A percentile compares a stretch with the other conserved stretches of the same genome.
Evolutionary conservation across 768 basidiomycete genomes (phyloP).

Genomic region (Mycena crocata): DNA sequence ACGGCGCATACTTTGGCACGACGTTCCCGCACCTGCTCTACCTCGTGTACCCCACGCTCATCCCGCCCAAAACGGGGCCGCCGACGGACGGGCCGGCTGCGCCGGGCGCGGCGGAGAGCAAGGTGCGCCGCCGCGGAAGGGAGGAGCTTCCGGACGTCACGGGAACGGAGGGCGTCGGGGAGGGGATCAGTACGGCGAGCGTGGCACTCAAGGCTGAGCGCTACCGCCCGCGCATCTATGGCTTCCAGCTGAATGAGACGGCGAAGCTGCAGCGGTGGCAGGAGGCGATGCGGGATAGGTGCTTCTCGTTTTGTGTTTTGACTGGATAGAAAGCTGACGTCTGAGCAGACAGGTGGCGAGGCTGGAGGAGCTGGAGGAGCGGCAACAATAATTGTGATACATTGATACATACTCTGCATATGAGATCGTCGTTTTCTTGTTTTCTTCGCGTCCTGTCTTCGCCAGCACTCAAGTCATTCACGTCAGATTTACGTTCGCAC

Average conservation of each 20-base stretch:
- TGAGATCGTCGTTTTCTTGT: neutral
- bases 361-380: constrained; percentile 59
- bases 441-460: neutral
- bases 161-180: constrained; percentile 67
- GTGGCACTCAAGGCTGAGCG: constrained; percentile 92
- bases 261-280: constrained; percentile 97
- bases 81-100: constrained; percentile 33
- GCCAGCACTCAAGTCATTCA: no score
- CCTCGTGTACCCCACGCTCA: constrained; percentile 95
- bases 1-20: constrained; percentile 98
- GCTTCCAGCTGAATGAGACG: constrained; percentile 95
- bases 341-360: constrained; percentile 57
- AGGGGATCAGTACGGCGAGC: constrained; percentile 79
- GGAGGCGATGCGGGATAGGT: constrained; percentile 91
- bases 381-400: constrained; percentile 1
- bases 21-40: constrained; percentile 97
- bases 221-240: constrained; percentile 94
- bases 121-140: constrained; percentile 42
- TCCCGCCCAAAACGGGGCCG: constrained; percentile 81
- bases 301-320: constrained; percentile 36
- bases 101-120: constrained; percentile 51
- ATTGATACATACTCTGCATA: neutral
- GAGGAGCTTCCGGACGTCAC: constrained; percentile 67
- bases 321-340: constrained; percentile 2
- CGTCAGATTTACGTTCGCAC: no score